phyloP scores from a whole-genome alignment of 208 protist genomes.

The Crithidia expoeki region DNA sequence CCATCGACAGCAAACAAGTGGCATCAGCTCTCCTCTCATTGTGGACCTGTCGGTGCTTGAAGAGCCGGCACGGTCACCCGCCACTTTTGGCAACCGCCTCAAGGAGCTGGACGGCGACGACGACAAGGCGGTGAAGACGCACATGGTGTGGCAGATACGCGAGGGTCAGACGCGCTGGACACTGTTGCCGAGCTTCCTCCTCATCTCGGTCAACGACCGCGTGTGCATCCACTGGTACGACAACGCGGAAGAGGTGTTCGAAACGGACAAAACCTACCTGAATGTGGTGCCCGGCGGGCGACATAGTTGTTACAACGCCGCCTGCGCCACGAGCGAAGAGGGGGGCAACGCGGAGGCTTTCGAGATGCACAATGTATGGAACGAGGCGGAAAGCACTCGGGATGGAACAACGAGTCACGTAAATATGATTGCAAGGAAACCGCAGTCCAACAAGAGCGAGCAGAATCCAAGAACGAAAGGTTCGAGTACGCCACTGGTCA shows the following conservation, averaged over 20 bases:
- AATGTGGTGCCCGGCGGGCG: slow-evolving; percentile 24
- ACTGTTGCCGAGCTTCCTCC: slow-evolving; percentile 16
- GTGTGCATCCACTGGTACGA: slow-evolving; percentile 38
- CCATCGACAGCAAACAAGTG: slow-evolving; percentile 4
- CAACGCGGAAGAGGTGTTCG: slow-evolving; percentile 21
- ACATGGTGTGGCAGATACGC: slow-evolving; percentile 27
- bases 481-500: slow-evolving; percentile 1
- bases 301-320: slow-evolving; percentile 27
- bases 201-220: slow-evolving; percentile 17
- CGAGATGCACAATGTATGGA: slow-evolving; percentile 15
- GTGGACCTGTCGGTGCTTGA: slow-evolving; percentile 19
- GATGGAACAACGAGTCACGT: slow-evolving; percentile 1
- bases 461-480: neutral
- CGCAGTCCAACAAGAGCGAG: slow-evolving; percentile 2
- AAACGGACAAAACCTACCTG: slow-evolving; percentile 38
- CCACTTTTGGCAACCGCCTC: slow-evolving; percentile 15
- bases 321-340: neutral
- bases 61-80: slow-evolving; percentile 13
- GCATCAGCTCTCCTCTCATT: slow-evolving; percentile 14
- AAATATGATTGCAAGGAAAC: neutral
- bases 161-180: neutral
- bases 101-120: neutral
- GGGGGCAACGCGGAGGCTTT: slow-evolving; percentile 3
- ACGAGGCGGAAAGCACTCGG: neutral
- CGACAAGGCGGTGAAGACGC: slow-evolving; percentile 1